Conservation (phyloP, 202 grass and related monocot species). For the Carex arenaria region DNA sequence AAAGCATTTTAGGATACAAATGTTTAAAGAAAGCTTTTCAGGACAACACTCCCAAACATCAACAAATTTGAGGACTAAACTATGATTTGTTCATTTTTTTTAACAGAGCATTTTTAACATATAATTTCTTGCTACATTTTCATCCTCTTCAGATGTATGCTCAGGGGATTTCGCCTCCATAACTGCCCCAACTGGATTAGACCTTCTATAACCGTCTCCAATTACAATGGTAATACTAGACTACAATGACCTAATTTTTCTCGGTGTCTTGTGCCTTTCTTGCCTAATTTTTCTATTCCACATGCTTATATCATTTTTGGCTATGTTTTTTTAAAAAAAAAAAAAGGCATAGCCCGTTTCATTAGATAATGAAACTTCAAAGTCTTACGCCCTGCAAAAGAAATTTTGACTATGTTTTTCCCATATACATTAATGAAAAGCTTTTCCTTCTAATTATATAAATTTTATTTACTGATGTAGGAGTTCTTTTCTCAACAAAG, state of each 20-base stretch:
- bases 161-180: conserved; percentile 49
- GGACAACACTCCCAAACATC: not conserved
- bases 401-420: not conserved
- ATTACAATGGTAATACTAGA: conserved; percentile 34
- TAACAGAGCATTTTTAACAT: conserved; percentile 1
- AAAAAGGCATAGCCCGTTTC: no score
- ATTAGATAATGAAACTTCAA: no score
- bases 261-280: not conserved
- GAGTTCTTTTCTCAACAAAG: conserved; percentile 49
- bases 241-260: not conserved
- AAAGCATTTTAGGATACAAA: not conserved
- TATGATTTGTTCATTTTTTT: conserved; percentile 20
- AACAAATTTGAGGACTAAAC: conserved; percentile 1
- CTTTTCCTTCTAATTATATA: conserved; percentile 10
- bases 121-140: conserved; percentile 12
- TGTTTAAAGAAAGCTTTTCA: not conserved
- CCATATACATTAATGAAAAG: not conserved
- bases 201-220: conserved; percentile 43
- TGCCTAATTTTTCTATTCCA: no score
- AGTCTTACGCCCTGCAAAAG: no score
- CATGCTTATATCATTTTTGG: not conserved
- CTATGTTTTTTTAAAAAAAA: not conserved
- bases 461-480: conserved; percentile 25
- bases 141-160: conserved; percentile 46
- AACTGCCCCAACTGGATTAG: conserved; percentile 48